Conservation (phyloP, 2,329 filamentous ascomycete species). For the Colletotrichum destructivum region DNA sequence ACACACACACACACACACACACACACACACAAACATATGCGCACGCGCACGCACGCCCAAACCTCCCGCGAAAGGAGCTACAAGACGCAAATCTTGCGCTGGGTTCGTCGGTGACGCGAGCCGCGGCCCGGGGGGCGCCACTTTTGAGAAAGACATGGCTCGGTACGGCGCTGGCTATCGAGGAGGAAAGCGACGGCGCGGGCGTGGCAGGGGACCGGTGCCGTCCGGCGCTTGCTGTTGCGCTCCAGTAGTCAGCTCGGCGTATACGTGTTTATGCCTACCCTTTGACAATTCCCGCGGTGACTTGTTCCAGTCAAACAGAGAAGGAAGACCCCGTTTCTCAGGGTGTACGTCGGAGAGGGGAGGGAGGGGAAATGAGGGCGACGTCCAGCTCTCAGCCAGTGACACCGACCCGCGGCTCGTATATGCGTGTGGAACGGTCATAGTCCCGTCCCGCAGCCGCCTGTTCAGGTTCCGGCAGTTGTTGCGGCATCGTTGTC, state of each 20-base stretch:
- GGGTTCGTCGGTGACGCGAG: constrained; percentile 7
- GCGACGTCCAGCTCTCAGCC: not conserved
- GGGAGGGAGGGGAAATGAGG: not conserved
- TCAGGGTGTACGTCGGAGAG: not conserved
- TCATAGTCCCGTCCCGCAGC: not conserved
- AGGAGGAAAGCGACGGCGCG: not conserved
- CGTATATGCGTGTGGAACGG: not conserved
- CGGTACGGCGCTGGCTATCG: not conserved
- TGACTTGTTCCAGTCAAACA: not conserved
- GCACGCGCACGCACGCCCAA: not conserved
- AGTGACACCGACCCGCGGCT: constrained; percentile 1
- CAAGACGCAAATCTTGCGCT: not conserved
- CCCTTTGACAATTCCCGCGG: not conserved
- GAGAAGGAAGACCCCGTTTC: not conserved
- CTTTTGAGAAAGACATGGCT: constrained; percentile 1
- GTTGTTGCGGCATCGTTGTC: not conserved
- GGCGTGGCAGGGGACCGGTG: not conserved
- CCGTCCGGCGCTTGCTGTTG: constrained; percentile 1
- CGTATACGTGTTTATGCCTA: not conserved
- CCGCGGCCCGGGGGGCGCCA: constrained; percentile 9
- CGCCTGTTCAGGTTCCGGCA: not conserved
- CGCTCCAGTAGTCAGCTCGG: not conserved
- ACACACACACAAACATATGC: not conserved
- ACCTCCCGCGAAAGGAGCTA: not conserved
- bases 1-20: not conserved